Evolutionary conservation across 2,329 filamentous ascomycete species (phyloP), one percentile per base, ranked within the genome.

Genomic region (Cercospora brassicicola): DNA sequence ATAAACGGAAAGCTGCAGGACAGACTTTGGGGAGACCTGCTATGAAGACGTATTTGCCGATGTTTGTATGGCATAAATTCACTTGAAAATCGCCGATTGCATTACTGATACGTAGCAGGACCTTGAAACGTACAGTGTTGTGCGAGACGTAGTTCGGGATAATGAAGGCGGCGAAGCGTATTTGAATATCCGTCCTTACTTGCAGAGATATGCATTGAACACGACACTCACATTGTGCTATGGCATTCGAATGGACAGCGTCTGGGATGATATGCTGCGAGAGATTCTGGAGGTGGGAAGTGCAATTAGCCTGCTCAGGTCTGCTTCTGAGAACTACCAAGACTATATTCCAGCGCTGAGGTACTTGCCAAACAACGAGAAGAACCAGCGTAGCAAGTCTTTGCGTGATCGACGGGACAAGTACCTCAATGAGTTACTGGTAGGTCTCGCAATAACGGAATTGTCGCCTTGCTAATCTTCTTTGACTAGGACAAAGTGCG

Each of bases 161-260:
- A 83, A 81, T 68, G 74, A 79, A 9, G 75, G 78, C 28, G 82
- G 81, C 1, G 76, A 77, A 4, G 51, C 33, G 7, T 67, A 67
- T 30, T 64, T 80, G 0, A 83, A 85, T 70, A 78, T 85, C 2
- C 77, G 84, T 4, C 83, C 83, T 0, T 86, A 86, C 67, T 82
- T 86, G 33, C 84, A 86, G 69, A 78, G 84, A 13, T 86, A 82
- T 73, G 84, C 84, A 0, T 77, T 86, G 8, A 86, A 86, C 74
- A 86, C 84, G 0, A 86, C 84, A 0, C 75, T 87, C 18, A 87
- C 84, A 0, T 79, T 86, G 0, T 86, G 83, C 72, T 86, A 86
- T 62, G 84, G 84, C 0, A 85, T 86, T 45, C 81, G 84, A 1
- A 86, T 87, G 84, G 84, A 86, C 71, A 80, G 77, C 4, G 82